phyloP scores from a whole-genome alignment of 352 stramenopile species.

The Peronosclerospora sorghi region DNA sequence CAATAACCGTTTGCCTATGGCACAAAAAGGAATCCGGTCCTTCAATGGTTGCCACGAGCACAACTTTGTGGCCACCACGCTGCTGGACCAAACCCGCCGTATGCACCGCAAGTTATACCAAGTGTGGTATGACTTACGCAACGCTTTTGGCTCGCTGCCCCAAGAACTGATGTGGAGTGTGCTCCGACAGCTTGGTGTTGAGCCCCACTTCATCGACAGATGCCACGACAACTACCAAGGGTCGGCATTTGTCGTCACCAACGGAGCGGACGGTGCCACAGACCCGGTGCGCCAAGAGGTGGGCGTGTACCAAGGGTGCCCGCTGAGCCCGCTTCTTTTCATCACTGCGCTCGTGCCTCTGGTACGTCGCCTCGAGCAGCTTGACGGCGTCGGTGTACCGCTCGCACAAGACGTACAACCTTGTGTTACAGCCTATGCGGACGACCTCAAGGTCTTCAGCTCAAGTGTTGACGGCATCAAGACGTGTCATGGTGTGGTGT shows the following conservation, averaged over 20 bases:
- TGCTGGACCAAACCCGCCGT: not conserved
- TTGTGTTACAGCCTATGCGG: conserved; percentile 1
- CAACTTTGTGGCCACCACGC: conserved; percentile 6
- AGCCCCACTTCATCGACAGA: not conserved
- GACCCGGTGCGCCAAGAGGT: conserved; percentile 9
- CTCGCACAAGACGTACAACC: not conserved
- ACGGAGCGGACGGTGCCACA: conserved; percentile 11
- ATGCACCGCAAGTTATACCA: conserved; percentile 2
- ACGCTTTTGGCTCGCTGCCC: conserved; percentile 12
- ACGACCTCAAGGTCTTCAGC: conserved; percentile 4
- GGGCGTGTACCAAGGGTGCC: conserved; percentile 17
- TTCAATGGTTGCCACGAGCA: conserved; percentile 17
- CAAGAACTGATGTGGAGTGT: conserved; percentile 7
- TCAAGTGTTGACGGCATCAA: conserved; percentile 1
- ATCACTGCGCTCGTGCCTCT: conserved; percentile 10
- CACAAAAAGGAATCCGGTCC: conserved; percentile 11
- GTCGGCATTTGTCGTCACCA: conserved; percentile 5
- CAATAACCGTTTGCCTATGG: not conserved
- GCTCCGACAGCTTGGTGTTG: conserved; percentile 5
- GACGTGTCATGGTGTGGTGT: conserved; percentile 1
- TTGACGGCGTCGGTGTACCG: conserved; percentile 1
- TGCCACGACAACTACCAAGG: conserved; percentile 3
- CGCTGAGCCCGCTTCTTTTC: conserved; percentile 13
- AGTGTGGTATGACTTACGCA: conserved; percentile 18
- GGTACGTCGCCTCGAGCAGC: not conserved